Evolutionary conservation across 371 early-diverging fungal genomes (phyloP), one percentile per base, ranked within the genome.

Genomic region (Mortierella sp.): DNA sequence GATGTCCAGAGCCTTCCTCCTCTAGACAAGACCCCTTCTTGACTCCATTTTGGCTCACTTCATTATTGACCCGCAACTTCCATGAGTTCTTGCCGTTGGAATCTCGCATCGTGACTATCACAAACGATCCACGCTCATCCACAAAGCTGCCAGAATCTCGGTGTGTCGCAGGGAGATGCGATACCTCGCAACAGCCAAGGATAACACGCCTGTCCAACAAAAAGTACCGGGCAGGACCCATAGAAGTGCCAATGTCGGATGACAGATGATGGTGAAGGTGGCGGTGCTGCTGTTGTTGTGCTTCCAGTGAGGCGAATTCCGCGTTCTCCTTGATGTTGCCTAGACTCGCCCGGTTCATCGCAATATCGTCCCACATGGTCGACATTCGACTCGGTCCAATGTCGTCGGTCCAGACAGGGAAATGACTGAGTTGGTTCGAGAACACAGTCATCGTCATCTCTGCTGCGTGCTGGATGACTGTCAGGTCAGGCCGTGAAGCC

Each of bases 371-470:
- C 86, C 89, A 90, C 19, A 90, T 69, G 9, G 89, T 88, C 48
- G 92, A 88, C 66, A 91, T 78, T n/a, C 88, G 77, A 14, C 87
- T 87, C 29, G 90, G 87, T 14, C 93, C 91, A 16, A 88, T 85
- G 16, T 85, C 85, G 39, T 91, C 90, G 13, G 88, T 86, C 80
- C 86, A 88, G 7, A 92, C 88, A 10, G 92, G 90, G 82, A 93
- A 94, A 55, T 91, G 87, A 4, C 94, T 94, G 24, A 94, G 79
- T 34, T 93, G 92, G 68, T 93, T 93, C 58, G 91, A 83, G 74
- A 96, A 87, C 61, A 90, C 91, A 0, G 91, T 87, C 91, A 96
- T 89, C 34, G 92, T 93, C 69, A 90, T 88, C 55, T 96, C 95
- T 7, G 96, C 95, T 9, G 95, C 93, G 79, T 90, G 88, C 63